Conservation (phyloP, 345 rosid species). For the Kandelia obovata region DNA sequence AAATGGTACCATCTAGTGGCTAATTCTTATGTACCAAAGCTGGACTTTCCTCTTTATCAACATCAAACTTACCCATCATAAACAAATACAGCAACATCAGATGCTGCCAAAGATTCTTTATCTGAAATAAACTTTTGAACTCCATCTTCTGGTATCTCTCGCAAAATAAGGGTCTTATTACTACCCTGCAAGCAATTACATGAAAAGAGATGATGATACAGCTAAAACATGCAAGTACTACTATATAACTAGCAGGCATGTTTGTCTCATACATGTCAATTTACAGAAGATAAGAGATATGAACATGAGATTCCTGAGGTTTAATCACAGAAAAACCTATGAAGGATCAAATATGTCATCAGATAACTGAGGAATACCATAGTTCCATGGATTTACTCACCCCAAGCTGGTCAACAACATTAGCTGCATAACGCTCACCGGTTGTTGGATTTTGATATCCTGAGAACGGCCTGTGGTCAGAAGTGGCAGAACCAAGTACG, state of each 20-base stretch:
- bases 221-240: conserved; percentile 11
- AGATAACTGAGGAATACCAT: not conserved
- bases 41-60: not conserved
- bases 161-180: conserved; percentile 64
- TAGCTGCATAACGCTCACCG: conserved; percentile 53
- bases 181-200: conserved; percentile 38
- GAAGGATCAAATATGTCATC: not conserved
- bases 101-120: conserved; percentile 54
- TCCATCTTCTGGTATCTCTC: conserved; percentile 71
- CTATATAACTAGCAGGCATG: conserved; percentile 3
- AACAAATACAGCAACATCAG: conserved; percentile 70
- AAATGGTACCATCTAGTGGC: not conserved
- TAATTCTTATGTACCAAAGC: not conserved
- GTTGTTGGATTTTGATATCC: conserved; percentile 39
- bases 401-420: conserved; percentile 62
- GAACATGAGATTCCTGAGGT: too few relatives aligned
- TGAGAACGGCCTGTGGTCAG: conserved; percentile 54
- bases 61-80: conserved; percentile 57
- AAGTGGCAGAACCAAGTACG: conserved; percentile 9
- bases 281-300: too few relatives aligned
- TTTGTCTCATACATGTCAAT: not conserved
- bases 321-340: not conserved
- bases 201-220: conserved; percentile 10
- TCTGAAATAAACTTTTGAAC: conserved; percentile 42
- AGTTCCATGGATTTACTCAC: conserved; percentile 36